Base-by-base conservation (phyloP, 805 yeast species). In the Teunomyces tritomae region DNA sequence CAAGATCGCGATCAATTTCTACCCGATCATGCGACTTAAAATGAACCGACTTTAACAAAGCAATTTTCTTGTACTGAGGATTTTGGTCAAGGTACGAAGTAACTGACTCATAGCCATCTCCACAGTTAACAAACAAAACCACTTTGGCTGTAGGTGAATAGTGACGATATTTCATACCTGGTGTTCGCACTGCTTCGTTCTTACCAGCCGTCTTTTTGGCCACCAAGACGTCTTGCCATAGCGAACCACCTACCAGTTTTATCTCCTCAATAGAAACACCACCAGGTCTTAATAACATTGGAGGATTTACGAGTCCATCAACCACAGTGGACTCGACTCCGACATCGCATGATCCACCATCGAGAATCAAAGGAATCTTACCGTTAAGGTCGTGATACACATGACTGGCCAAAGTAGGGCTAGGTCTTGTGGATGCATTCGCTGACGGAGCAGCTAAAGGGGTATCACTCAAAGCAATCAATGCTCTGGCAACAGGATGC, bases 361-460 rank as follows among this genome's bases (percentile, higher is more conserved):
- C 99, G 26, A 94, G 58, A 47, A 94, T 88, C 27, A 83, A 61
- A 0, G 97, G 96, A 10, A 94, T 89, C 51, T 77, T 81, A 0
- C 90, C 92, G 1, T 86, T 60, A 46, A 94, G 66, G 61, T 94
- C 99, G 58, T 82, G 81, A 55, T 69, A 79, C 0, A 94, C 99
- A 63, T 94, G 99, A 8, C 76, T 67, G 0, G 99, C 98, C 29
- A 76, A 59, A 0, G 99, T 94, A 1, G 98, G 97, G 14, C 96
- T 87, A 1, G 99, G 99, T 44, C 89, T 73, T 0, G 99, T 94
- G 1, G 97, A 89, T 1, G 97, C 92, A 65, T 94, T 94, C 2
- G 99, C 99, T 1, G 96, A 89, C 0, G 99, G 99, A 0, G 99
- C 99, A 0, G 99, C 99, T 32, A 94, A 67, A 1, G 99, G 98